Conservation (phyloP, 257 asterid genomes). For the Fraxinus excelsior region DNA sequence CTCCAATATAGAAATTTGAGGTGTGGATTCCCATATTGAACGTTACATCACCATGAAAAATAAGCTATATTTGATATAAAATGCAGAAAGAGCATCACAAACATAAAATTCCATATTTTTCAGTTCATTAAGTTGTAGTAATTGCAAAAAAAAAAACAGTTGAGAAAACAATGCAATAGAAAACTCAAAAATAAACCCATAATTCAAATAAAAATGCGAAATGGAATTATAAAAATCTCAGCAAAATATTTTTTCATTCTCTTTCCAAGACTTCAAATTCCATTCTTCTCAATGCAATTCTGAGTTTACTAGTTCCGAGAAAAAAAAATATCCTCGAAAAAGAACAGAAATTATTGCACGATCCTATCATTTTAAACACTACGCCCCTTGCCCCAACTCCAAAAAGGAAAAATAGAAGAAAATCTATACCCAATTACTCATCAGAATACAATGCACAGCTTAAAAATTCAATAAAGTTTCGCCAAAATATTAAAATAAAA, state of each 20-base stretch:
- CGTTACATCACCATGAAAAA: neutral
- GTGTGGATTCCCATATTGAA: neutral
- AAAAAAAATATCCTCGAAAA: neutral
- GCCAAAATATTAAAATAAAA: too few species aligned
- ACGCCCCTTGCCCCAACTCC: neutral
- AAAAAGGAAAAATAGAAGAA: neutral
- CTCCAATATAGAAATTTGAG: constrained; percentile 1
- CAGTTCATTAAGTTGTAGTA: neutral
- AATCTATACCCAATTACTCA: neutral
- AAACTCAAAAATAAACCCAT: neutral
- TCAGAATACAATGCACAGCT: constrained; percentile 6
- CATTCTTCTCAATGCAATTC: constrained; percentile 3
- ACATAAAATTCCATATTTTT: neutral
- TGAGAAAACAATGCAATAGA: neutral
- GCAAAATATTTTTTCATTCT: constrained; percentile 2
- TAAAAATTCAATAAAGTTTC: neutral
- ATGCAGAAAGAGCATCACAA: neutral
- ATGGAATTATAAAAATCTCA: constrained; percentile 6
- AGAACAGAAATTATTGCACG: neutral
- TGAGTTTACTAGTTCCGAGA: neutral
- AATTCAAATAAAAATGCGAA: neutral
- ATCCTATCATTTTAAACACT: neutral
- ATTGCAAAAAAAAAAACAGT: neutral
- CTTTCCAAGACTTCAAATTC: neutral
- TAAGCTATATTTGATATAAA: neutral